Conservation (phyloP, 2,329 filamentous ascomycete genomes). For the Neofusicoccum laricinum region DNA sequence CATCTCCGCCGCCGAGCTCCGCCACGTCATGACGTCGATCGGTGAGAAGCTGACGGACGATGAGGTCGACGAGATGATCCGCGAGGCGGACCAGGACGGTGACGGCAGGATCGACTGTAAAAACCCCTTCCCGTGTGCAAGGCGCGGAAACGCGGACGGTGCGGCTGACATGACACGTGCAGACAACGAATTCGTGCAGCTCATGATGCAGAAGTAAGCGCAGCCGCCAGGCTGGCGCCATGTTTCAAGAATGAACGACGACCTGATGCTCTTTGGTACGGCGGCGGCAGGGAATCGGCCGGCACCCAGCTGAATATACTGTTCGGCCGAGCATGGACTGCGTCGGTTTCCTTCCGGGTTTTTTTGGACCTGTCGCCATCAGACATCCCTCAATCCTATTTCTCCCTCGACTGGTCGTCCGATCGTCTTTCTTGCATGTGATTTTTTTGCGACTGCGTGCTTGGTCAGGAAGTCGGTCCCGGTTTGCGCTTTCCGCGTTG, state of each 20-base stretch:
- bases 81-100: slow-evolving; percentile 63
- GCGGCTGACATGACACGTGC: slow-evolving; percentile 17
- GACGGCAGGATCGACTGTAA: slow-evolving; percentile 64
- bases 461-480: neutral
- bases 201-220: slow-evolving; percentile 55
- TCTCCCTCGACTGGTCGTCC: slow-evolving; percentile 7
- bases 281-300: slow-evolving; percentile 13
- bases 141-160: neutral
- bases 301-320: slow-evolving; percentile 1
- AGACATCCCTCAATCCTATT: slow-evolving; percentile 15
- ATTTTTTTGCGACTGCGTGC: slow-evolving; percentile 14
- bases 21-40: slow-evolving; percentile 62
- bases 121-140: slow-evolving; percentile 19
- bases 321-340: slow-evolving; percentile 6
- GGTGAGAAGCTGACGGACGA: slow-evolving; percentile 62
- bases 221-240: neutral
- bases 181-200: slow-evolving; percentile 57
- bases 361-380: slow-evolving; percentile 14
- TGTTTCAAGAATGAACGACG: slow-evolving; percentile 16
- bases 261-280: slow-evolving; percentile 18
- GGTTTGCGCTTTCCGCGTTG: slow-evolving; percentile 4
- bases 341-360: slow-evolving; percentile 8
- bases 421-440: slow-evolving; percentile 15
- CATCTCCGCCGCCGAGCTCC: slow-evolving; percentile 61
- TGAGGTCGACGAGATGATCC: slow-evolving; percentile 65